These are phyloP conservation scores for Pneumocystis wakefieldiae DNA, from an alignment of 1,139 yeast species.

Conservation along the genomic window DNA sequence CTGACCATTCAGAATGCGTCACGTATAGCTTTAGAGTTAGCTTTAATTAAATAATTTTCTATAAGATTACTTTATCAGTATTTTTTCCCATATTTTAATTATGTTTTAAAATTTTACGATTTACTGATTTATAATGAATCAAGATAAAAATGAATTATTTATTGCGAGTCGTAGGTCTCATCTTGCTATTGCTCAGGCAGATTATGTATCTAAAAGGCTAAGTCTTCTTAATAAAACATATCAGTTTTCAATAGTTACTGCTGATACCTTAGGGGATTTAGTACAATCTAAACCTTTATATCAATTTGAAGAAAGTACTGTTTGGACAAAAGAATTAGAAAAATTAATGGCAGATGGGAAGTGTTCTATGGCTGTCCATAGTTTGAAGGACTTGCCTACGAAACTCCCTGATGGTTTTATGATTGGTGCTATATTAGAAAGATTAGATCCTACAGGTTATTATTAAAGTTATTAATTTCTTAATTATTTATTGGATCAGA, in stretches of 20 bases:
- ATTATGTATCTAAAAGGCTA: slow-evolving; percentile 51
- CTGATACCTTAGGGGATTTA: slow-evolving; percentile 81
- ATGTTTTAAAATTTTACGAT: background rate
- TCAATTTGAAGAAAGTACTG: slow-evolving; percentile 43
- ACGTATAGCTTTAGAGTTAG: background rate
- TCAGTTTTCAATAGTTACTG: slow-evolving; percentile 58
- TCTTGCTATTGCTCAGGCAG: slow-evolving; percentile 76
- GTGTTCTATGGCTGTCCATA: slow-evolving; percentile 82
- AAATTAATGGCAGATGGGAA: slow-evolving; percentile 53
- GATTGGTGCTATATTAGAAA: slow-evolving; percentile 68
- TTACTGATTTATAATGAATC: background rate
- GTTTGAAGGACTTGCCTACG: slow-evolving; percentile 92
- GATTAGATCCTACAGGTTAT: slow-evolving; percentile 32
- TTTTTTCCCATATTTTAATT: background rate
- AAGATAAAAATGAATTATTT: background rate
- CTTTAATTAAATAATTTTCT: background rate
- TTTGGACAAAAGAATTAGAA: slow-evolving; percentile 94
- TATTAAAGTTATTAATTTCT: background rate
- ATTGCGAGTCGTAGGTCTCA: slow-evolving; percentile 81
- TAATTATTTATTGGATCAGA: slow-evolving; percentile 35
- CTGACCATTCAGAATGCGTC: slow-evolving; percentile 20
- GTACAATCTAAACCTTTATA: slow-evolving; percentile 73
- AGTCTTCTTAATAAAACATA: slow-evolving; percentile 44
- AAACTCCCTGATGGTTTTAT: slow-evolving; percentile 77
- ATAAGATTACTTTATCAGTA: background rate